Conservation (phyloP, 306 rosid genomes). For the Parietaria judaica region DNA sequence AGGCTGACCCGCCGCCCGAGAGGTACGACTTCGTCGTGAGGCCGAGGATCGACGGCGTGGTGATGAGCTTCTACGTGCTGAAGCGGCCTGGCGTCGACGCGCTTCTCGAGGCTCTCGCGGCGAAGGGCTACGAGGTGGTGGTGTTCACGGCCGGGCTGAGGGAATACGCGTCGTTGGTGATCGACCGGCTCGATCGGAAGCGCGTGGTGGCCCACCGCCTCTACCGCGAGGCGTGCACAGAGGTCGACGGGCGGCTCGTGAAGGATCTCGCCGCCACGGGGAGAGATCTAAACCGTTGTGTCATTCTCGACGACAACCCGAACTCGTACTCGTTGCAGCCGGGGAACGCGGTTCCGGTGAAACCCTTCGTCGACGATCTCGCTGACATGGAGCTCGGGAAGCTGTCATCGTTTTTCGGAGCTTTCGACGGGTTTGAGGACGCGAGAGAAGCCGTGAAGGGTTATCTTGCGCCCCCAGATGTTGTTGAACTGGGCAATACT, state of each 20-base stretch:
- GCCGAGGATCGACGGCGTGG: constrained; percentile 57
- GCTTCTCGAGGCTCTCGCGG: constrained; percentile 39
- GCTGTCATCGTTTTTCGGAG: constrained; percentile 43
- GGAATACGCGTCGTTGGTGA: constrained; percentile 76
- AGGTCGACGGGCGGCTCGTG: constrained; percentile 56
- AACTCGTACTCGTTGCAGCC: constrained; percentile 63
- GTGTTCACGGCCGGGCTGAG: constrained; percentile 75
- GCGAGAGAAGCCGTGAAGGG: constrained; percentile 67
- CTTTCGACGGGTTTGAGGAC: constrained; percentile 46
- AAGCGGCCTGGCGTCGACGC: constrained; percentile 86
- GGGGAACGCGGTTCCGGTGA: constrained; percentile 56
- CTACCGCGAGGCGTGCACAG: constrained; percentile 65
- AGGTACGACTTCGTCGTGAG: constrained; percentile 62
- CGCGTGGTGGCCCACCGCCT: constrained; percentile 58
- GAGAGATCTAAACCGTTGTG: constrained; percentile 53
- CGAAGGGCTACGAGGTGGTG: constrained; percentile 56
- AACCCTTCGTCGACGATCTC: constrained; percentile 53
- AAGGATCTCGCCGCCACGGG: constrained; percentile 63
- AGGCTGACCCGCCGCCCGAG: constrained; percentile 41
- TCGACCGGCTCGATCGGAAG: constrained; percentile 57
- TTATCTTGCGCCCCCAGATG: constrained; percentile 9
- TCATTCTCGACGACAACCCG: constrained; percentile 86
- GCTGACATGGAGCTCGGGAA: constrained; percentile 52
- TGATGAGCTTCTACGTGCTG: constrained; percentile 56
- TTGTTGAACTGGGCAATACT: not conserved